phyloP scores from a whole-genome alignment of 176 grass and related monocot genomes.

The Canna indica region DNA sequence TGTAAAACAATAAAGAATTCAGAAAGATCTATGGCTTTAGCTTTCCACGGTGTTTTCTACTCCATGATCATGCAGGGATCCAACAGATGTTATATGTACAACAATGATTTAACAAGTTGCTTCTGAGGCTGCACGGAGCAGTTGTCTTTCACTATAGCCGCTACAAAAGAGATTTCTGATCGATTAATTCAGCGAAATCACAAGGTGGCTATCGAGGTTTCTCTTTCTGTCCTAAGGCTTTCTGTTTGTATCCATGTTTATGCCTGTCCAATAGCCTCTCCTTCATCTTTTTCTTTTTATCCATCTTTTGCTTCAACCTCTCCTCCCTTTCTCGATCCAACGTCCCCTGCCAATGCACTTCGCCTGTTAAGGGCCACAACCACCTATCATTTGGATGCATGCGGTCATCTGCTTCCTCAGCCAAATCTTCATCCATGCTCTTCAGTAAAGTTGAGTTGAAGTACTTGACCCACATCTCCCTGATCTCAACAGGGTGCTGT shows the following conservation, averaged over 20 bases:
- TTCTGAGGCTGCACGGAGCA: neutral
- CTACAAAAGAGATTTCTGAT: neutral
- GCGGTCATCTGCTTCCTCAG: conserved; percentile 86
- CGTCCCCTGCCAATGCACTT: conserved; percentile 82
- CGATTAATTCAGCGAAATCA: neutral
- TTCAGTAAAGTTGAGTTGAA: conserved; percentile 74
- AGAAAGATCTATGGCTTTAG: neutral
- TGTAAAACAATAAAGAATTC: neutral
- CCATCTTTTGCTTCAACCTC: conserved; percentile 68
- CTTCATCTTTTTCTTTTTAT: conserved; percentile 83
- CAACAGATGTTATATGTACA: neutral
- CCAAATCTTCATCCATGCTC: conserved; percentile 98
- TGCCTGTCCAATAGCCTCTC: conserved; percentile 79
- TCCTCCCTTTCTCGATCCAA: conserved; percentile 75
- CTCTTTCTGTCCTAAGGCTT: conserved; percentile 57
- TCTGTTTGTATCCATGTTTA: conserved; percentile 90
- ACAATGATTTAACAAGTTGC: neutral
- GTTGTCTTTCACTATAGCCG: too few relatives aligned
- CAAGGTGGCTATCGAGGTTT: conserved; percentile 1
- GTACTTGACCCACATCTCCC: conserved; percentile 85
- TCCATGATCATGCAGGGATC: neutral
- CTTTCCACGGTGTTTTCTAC: neutral
- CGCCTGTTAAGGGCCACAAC: conserved; percentile 83
- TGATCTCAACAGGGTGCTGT: conserved; percentile 50
- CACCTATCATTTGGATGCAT: conserved; percentile 45